Percentiles rank a stretch among this genome's conserved stretches.
Evolutionary conservation across 1,139 yeast species (phyloP).

Genomic region (Komagataea norvegica): DNA sequence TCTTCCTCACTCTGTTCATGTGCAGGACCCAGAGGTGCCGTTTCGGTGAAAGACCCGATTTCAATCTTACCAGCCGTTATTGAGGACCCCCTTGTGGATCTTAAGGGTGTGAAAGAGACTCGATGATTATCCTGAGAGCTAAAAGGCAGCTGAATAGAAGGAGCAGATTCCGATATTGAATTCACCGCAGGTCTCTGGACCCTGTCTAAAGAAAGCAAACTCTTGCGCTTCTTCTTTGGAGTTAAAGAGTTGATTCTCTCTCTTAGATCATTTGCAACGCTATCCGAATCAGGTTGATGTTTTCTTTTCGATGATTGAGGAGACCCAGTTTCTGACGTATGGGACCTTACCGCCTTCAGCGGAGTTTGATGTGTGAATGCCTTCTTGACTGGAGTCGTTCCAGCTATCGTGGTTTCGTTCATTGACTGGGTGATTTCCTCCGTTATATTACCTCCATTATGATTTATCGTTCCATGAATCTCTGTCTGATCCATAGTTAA

Average conservation of each 20-base stretch:
- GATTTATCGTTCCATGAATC: slow-evolving; percentile 7
- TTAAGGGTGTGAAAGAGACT: slow-evolving; percentile 24
- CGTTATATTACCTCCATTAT: slow-evolving; percentile 1
- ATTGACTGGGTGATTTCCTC: slow-evolving; percentile 5
- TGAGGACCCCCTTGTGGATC: slow-evolving; percentile 17
- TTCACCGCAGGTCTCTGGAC: background rate
- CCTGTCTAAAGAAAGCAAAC: slow-evolving; percentile 4
- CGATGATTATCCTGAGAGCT: slow-evolving; percentile 13
- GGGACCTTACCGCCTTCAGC: slow-evolving; percentile 22
- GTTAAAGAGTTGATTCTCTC: slow-evolving; percentile 23
- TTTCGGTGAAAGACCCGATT: slow-evolving; percentile 14
- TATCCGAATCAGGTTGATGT: slow-evolving; percentile 11
- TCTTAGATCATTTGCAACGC: slow-evolving; percentile 15
- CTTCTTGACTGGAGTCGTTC: slow-evolving; percentile 12
- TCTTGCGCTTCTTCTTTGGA: slow-evolving; percentile 24
- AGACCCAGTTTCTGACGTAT: slow-evolving; percentile 26
- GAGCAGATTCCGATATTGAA: slow-evolving; percentile 1
- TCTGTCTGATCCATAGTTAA: slow-evolving; percentile 26
- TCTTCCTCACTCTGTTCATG: slow-evolving; percentile 16
- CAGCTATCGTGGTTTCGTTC: slow-evolving; percentile 17
- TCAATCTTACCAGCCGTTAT: slow-evolving; percentile 17
- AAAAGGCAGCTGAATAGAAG: slow-evolving; percentile 9
- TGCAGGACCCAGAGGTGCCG: slow-evolving; percentile 21
- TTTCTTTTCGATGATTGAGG: slow-evolving; percentile 25
- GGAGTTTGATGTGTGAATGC: slow-evolving; percentile 16